Conservation (phyloP, 192 early-diverging fungal genomes). For the Backusella mclennaniae region DNA sequence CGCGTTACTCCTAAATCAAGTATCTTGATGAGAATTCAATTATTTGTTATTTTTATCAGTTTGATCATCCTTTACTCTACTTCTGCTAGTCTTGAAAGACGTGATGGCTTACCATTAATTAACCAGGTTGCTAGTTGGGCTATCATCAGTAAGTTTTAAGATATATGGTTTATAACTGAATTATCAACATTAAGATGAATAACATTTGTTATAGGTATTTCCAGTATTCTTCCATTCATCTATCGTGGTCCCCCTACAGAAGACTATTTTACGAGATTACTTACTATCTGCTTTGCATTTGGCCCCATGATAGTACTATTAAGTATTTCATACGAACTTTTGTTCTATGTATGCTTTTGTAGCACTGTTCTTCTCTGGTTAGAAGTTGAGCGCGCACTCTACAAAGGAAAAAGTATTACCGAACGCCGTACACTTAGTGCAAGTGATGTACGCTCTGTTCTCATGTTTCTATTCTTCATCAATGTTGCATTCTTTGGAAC, state of each 20-base stretch:
- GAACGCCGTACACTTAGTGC: conserved; percentile 18
- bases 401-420: conserved; percentile 24
- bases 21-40: conserved; percentile 5
- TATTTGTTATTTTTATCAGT: conserved; percentile 48
- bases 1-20: conserved; percentile 1
- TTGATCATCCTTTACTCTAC: conserved; percentile 64
- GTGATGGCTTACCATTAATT: conserved; percentile 63
- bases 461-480: conserved; percentile 88
- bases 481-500: conserved; percentile 97
- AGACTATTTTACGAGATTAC: conserved; percentile 78
- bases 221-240: conserved; percentile 58
- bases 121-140: conserved; percentile 69
- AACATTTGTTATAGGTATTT: conserved; percentile 35
- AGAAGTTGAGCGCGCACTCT: conserved; percentile 63
- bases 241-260: conserved; percentile 59
- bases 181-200: neutral
- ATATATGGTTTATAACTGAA: neutral
- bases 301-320: conserved; percentile 83
- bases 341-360: conserved; percentile 87
- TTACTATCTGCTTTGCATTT: conserved; percentile 84
- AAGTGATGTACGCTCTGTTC: conserved; percentile 56
- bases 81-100: conserved; percentile 50
- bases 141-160: conserved; percentile 51
- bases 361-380: conserved; percentile 74
- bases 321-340: conserved; percentile 86